These are phyloP conservation scores for Arthrinium phaeospermum DNA, from an alignment of 2,329 filamentous ascomycete species.

Conservation along the genomic window DNA sequence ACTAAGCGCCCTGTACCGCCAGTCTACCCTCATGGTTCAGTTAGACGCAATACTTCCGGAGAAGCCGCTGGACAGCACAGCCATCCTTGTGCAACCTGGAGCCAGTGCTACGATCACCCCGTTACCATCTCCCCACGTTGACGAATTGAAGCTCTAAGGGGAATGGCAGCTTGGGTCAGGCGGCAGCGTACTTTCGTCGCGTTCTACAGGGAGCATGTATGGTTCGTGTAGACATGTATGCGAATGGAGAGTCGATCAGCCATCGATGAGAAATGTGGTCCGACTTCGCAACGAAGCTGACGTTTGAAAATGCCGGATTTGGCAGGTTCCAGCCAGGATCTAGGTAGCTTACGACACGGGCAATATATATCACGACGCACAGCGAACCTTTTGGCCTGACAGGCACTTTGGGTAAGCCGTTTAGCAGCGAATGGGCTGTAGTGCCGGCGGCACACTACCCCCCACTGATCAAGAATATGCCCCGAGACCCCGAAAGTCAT, in stretches of 20 bases:
- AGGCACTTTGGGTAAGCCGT: neutral
- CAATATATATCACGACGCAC: neutral
- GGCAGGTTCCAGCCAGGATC: neutral
- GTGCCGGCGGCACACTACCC: neutral
- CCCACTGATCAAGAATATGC: neutral
- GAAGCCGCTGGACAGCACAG: neutral
- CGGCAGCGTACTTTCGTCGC: neutral
- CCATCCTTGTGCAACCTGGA: neutral
- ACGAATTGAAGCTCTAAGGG: neutral
- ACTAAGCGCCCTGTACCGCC: slow-evolving; percentile 7
- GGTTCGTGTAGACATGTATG: neutral
- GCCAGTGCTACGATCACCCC: neutral
- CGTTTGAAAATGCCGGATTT: neutral
- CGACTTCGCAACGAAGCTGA: neutral
- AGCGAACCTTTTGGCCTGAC: neutral
- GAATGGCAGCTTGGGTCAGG: neutral
- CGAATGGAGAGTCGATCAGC: neutral
- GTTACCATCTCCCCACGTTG: neutral
- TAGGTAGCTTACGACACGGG: neutral
- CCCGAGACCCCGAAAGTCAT: neutral
- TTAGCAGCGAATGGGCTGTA: neutral
- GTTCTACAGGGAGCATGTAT: neutral
- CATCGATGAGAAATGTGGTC: neutral
- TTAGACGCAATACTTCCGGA: neutral
- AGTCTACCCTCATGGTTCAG: neutral